Conservation (phyloP, 768 basidiomycete species). For the Suillus plorans region DNA sequence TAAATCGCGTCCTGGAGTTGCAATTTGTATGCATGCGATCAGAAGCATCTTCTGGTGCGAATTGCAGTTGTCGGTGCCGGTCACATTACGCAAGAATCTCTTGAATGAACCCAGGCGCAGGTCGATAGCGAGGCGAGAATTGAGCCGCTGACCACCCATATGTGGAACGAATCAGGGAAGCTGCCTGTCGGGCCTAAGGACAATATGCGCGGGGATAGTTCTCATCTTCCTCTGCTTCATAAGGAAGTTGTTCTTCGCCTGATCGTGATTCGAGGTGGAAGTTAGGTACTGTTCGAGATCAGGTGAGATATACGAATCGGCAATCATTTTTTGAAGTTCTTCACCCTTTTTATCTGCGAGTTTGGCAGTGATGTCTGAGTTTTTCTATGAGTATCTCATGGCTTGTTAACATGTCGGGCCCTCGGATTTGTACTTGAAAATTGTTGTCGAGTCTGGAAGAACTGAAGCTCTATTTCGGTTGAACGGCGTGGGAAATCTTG, state of each 20-base stretch:
- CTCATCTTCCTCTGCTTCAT: conserved; percentile 34
- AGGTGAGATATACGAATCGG: conserved; percentile 3
- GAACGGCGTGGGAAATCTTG: background rate
- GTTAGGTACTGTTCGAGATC: conserved; percentile 21
- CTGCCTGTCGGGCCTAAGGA: conserved; percentile 33
- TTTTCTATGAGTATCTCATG: conserved; percentile 31
- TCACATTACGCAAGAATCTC: conserved; percentile 1
- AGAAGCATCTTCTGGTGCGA: background rate
- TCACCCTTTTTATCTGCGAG: background rate
- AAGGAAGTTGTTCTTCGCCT: conserved; percentile 30
- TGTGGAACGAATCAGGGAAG: conserved; percentile 21
- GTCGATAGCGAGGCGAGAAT: conserved; percentile 31
- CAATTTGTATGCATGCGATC: background rate
- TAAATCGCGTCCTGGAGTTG: background rate
- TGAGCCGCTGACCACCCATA: conserved; percentile 32
- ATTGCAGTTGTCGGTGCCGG: background rate
- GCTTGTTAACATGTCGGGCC: conserved; percentile 19
- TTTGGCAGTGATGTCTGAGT: conserved; percentile 10
- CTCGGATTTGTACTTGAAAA: conserved; percentile 27
- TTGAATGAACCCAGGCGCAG: conserved; percentile 16
- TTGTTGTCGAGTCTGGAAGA: conserved; percentile 16
- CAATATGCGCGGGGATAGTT: conserved; percentile 30
- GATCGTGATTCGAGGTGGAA: conserved; percentile 22
- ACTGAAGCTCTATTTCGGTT: background rate
- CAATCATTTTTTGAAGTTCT: background rate